Percentiles rank a stretch among this genome's conserved stretches.
Evolutionary conservation across 352 stramenopile species (phyloP).

Genomic region (Pythium pectinolyticum): DNA sequence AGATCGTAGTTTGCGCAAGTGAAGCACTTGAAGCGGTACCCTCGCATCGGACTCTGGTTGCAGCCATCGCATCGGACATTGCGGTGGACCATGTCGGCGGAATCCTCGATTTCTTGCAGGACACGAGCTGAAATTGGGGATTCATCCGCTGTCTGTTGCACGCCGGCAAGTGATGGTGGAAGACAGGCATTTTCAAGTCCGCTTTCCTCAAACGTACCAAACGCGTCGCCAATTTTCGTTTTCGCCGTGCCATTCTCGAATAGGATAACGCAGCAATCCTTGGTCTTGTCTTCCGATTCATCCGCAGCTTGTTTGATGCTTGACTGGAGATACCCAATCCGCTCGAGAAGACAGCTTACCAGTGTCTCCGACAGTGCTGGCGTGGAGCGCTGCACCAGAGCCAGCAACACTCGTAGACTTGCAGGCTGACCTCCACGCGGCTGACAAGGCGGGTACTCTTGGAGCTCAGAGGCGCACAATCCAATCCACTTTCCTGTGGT

Average conservation of each 20-base stretch:
- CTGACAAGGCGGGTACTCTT: background rate
- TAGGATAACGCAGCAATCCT: constrained; percentile 47
- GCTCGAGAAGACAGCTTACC: constrained; percentile 8
- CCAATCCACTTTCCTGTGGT: constrained; percentile 4
- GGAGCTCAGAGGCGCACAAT: constrained; percentile 13
- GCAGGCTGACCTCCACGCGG: background rate
- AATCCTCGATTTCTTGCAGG: background rate
- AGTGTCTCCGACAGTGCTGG: background rate
- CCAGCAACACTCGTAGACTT: constrained; percentile 2
- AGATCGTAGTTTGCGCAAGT: constrained; percentile 78
- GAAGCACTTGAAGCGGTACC: constrained; percentile 79
- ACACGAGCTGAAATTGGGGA: background rate
- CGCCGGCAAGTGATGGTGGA: background rate
- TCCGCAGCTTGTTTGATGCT: constrained; percentile 14
- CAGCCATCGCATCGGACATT: constrained; percentile 82
- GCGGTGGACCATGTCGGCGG: constrained; percentile 43
- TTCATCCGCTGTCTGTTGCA: constrained; percentile 8
- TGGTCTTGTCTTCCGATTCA: constrained; percentile 21
- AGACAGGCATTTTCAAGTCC: constrained; percentile 5
- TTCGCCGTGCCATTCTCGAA: constrained; percentile 45
- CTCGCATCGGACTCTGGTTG: constrained; percentile 63
- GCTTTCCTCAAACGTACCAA: constrained; percentile 25
- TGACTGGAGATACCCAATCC: constrained; percentile 23
- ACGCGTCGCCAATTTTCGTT: constrained; percentile 47
- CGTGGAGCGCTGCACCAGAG: background rate